Evolutionary conservation across 1,139 yeast genomes (phyloP).

Genomic region (Taiozyma sp.): DNA sequence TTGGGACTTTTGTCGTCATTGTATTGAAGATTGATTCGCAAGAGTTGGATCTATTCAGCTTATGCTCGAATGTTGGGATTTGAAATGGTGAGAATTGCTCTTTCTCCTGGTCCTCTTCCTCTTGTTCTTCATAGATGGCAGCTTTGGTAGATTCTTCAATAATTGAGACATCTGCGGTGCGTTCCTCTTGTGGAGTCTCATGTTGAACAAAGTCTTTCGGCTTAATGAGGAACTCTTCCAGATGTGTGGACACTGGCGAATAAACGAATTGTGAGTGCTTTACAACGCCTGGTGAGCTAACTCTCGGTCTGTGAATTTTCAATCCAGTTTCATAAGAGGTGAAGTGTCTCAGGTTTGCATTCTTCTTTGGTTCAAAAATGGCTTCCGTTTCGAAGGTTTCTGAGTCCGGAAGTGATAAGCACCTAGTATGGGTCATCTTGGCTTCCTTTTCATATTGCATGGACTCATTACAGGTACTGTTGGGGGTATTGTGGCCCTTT

Average conservation of each 20-base stretch:
- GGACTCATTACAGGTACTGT: neutral
- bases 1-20: conserved; percentile 18
- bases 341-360: conserved; percentile 22
- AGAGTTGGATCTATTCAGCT: conserved; percentile 24
- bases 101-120: neutral
- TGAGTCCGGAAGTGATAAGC: conserved; percentile 9
- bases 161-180: neutral
- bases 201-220: neutral
- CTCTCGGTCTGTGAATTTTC: conserved; percentile 5
- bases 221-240: neutral
- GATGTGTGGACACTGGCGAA: conserved; percentile 11
- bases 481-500: neutral
- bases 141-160: neutral
- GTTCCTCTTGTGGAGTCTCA: neutral
- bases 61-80: conserved; percentile 19
- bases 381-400: neutral
- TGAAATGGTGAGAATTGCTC: neutral
- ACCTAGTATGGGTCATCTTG: conserved; percentile 6
- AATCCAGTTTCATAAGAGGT: conserved; percentile 23
- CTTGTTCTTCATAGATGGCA: neutral
- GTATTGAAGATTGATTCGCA: conserved; percentile 24
- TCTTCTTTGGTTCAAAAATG: neutral
- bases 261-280: conserved; percentile 21
- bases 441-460: neutral
- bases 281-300: conserved; percentile 12